These are phyloP conservation scores for Eutrema salsugineum DNA, from an alignment of 441 rosid species.

Conservation along the genomic window DNA sequence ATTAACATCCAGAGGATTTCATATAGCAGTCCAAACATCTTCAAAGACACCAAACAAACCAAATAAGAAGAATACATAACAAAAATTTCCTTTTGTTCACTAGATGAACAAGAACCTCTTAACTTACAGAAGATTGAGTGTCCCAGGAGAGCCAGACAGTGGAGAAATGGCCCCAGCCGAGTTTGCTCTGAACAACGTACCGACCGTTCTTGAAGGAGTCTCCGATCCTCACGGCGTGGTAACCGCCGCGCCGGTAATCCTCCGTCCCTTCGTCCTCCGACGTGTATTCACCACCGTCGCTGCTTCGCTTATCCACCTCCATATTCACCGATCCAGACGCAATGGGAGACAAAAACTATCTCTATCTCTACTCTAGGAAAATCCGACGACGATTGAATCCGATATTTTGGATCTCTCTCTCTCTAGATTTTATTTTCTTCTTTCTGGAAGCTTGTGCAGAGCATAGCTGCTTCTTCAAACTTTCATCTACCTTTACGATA, in stretches of 20 bases:
- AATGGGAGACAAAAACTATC: background rate
- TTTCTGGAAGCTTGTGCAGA: conserved; percentile 29
- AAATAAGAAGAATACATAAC: background rate
- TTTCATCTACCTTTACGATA: conserved; percentile 13
- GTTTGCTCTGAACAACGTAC: conserved; percentile 65
- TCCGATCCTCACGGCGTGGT: conserved; percentile 61
- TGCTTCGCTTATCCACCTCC: conserved; percentile 25
- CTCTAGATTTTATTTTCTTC: background rate
- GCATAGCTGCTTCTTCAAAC: conserved; percentile 18
- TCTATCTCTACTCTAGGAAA: background rate
- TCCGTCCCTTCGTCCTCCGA: conserved; percentile 79
- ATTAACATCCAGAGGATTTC: conserved; percentile 32
- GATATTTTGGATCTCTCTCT: conserved; percentile 16
- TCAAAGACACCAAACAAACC: background rate
- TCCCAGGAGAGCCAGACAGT: conserved; percentile 85
- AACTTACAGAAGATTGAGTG: conserved; percentile 48
- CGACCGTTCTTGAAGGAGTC: conserved; percentile 60
- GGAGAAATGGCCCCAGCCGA: conserved; percentile 83
- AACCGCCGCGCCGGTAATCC: conserved; percentile 69
- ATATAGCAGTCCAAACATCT: conserved; percentile 4
- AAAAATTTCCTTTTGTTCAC: background rate
- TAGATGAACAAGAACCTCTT: background rate
- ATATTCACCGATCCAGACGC: conserved; percentile 11
- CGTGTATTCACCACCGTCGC: conserved; percentile 51
- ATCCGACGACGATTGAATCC: conserved; percentile 17